Percentiles rank a stretch among this genome's conserved stretches.
Evolutionary conservation across 2,329 filamentous ascomycete species (phyloP).

Genomic region (Aureobasidium pullulans): DNA sequence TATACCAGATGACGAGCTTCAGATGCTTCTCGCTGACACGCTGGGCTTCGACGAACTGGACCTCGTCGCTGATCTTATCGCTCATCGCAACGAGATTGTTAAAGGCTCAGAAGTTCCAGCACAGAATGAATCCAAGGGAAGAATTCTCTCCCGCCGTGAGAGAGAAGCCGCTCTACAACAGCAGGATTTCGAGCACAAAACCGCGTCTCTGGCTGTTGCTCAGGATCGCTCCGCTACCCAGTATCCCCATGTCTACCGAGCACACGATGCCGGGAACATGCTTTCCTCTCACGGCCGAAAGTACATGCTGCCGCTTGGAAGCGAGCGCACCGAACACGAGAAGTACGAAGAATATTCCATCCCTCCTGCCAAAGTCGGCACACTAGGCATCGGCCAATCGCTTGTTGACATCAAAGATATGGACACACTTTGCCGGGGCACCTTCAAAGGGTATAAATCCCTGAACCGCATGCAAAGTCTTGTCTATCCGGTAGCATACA

Average conservation of each 20-base stretch:
- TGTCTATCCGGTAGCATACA: conserved; percentile 90
- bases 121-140: conserved; percentile 34
- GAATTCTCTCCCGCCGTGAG: conserved; percentile 67
- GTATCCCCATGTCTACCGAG: conserved; percentile 91
- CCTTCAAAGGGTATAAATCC: conserved; percentile 87
- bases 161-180: conserved; percentile 69
- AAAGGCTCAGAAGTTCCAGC: conserved; percentile 32
- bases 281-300: conserved; percentile 72
- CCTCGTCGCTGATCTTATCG: conserved; percentile 83
- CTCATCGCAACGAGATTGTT: conserved; percentile 63
- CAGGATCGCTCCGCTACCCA: conserved; percentile 62
- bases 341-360: conserved; percentile 88
- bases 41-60: conserved; percentile 91
- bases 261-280: conserved; percentile 76
- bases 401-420: conserved; percentile 73
- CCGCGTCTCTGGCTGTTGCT: conserved; percentile 60
- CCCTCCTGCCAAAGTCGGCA: conserved; percentile 73
- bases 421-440: conserved; percentile 82
- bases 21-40: conserved; percentile 81
- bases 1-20: conserved; percentile 64
- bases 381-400: conserved; percentile 62
- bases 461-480: conserved; percentile 98
- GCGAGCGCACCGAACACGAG: conserved; percentile 57
- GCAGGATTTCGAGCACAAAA: conserved; percentile 78
- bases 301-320: conserved; percentile 74